Percentiles rank a stretch among this genome's conserved stretches.
phyloP scores from a whole-genome alignment of 148 eudicot species.

The Fagopyrum esculentum region DNA sequence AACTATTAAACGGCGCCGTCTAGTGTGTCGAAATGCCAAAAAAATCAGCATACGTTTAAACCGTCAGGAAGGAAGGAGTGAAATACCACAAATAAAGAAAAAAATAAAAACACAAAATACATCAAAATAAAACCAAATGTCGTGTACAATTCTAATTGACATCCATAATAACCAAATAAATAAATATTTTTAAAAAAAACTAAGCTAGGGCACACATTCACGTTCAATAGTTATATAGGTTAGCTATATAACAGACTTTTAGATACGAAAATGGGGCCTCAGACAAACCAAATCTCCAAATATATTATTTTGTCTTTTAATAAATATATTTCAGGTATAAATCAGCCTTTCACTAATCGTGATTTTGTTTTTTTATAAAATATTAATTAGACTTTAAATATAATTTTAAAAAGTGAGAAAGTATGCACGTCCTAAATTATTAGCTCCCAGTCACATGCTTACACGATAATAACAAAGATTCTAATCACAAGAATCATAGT shows the following conservation, averaged over 20 bases:
- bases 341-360: not conserved
- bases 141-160: too few relatives aligned
- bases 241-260: not conserved
- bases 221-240: conserved; percentile 1
- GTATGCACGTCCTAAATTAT: not conserved
- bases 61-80: too few relatives aligned
- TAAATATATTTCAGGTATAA: not conserved
- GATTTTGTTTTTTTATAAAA: not conserved
- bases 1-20: too few relatives aligned
- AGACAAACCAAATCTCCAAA: conserved; percentile 7
- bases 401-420: not conserved
- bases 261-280: not conserved
- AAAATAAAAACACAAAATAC: too few relatives aligned
- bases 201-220: conserved; percentile 2
- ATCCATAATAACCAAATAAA: too few relatives aligned
- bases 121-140: too few relatives aligned
- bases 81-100: too few relatives aligned
- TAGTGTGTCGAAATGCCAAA: too few relatives aligned
- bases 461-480: not conserved
- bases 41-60: too few relatives aligned
- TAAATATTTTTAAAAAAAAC: too few relatives aligned
- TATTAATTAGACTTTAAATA: not conserved
- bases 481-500: not conserved
- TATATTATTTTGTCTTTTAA: not conserved
- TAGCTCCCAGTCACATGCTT: not conserved